Base-by-base conservation (phyloP, 768 basidiomycete species). In the Suillus paluster region DNA sequence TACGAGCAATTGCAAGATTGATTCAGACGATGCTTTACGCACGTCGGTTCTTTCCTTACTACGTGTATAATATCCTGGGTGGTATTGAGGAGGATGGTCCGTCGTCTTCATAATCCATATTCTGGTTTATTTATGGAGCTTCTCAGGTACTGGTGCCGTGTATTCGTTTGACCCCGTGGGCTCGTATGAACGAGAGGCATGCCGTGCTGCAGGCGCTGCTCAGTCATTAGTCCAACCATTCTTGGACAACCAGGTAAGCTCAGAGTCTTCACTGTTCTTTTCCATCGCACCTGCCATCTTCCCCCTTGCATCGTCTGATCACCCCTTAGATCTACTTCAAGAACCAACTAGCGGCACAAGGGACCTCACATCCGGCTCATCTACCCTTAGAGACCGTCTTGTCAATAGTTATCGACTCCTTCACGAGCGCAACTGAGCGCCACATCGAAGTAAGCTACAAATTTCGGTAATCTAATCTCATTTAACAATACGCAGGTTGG, bases 151-250 rank as follows among this genome's bases (percentile, higher is more conserved):
- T 41, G 97, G 97, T 57, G 94, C 97, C 11, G 96, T 99, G 34
- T 99, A 99, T 83, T 98, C 97, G n/a, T 99, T 97, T 76, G 97
- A 99, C 78, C 97, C 97, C 42, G 95, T 99, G 36, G 97, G 97
- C 30, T 95, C 93, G 53, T 99, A 99, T 76, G 96, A 99, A 78
- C 91, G 97, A 63, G 95, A 97, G 79, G 86, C 92, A 36, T 99
- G 96, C 79, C 90, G 97, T 64, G 96, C 96, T 42, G 95, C 96
- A 53, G 97, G 97, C 55, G 91, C 96, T 17, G 97, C 96, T n/a
- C 91, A 94, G 73, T 85, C 88, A 53, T 85, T 99, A 25, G 86
- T 99, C 8, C 97, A 99, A 71, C 97, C 97, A 2, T 97, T 99
- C 87, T 80, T 99, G 68, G 97, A 99, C 79, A 98, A 97, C 77